A percentile compares a stretch with the other conserved stretches of the same genome.
Evolutionary conservation across 2,329 filamentous ascomycete species (phyloP).

Genomic region (Westerdykella ornata): DNA sequence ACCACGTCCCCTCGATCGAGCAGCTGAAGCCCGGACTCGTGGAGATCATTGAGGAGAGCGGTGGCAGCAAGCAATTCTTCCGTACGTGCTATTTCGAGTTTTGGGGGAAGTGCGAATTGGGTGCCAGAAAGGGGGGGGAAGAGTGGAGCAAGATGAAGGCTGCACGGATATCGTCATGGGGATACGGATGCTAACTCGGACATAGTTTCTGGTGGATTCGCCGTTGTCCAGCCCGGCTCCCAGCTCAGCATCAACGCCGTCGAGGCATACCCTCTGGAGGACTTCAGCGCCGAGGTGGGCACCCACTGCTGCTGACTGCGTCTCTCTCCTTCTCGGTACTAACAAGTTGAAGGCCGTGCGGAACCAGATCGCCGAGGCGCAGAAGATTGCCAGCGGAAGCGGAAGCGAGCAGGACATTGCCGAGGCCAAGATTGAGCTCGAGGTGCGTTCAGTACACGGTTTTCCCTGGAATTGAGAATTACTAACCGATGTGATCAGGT

Average conservation of each 20-base stretch:
- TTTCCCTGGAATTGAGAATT: conserved; percentile 8
- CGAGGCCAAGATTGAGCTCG: conserved; percentile 97
- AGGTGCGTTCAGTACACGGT: conserved; percentile 54
- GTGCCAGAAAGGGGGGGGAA: background rate
- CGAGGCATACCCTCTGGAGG: conserved; percentile 88
- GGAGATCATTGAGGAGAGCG: conserved; percentile 90
- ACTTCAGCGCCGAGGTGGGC: conserved; percentile 78
- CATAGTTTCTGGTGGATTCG: conserved; percentile 90
- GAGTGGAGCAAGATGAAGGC: background rate
- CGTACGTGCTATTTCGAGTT: conserved; percentile 55
- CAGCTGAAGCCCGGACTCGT: conserved; percentile 95
- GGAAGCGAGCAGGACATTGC: conserved; percentile 97
- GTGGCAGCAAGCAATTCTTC: conserved; percentile 94
- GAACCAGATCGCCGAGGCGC: conserved; percentile 85
- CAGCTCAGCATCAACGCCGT: conserved; percentile 96
- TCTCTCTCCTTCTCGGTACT: background rate
- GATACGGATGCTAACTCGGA: background rate
- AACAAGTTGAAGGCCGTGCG: conserved; percentile 56
- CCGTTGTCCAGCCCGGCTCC: conserved; percentile 92
- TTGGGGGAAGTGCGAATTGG: background rate
- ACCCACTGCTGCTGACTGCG: background rate
- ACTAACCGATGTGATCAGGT: conserved; percentile 52
- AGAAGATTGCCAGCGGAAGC: conserved; percentile 84
- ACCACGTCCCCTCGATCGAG: conserved; percentile 98
- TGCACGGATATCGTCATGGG: no score